A percentile compares a stretch with the other conserved stretches of the same genome.
Conservation (phyloP, 2,329 filamentous ascomycete species). For the Cercospora beticola region DNA sequence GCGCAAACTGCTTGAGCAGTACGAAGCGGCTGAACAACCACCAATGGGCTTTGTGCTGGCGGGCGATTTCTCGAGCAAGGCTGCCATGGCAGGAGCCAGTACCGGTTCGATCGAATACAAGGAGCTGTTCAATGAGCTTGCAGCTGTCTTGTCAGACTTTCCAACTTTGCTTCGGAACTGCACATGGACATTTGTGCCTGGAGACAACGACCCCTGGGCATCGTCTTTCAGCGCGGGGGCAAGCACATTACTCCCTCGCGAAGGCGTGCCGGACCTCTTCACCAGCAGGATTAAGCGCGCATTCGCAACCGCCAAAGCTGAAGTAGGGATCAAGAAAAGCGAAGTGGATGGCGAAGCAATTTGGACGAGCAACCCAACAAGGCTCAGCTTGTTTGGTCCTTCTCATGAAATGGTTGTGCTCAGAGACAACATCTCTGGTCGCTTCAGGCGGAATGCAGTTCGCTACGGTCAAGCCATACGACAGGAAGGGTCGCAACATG, state of each 20-base stretch:
- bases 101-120: slow-evolving; percentile 92
- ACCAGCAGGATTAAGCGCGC: slow-evolving; percentile 80
- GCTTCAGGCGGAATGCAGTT: slow-evolving; percentile 74
- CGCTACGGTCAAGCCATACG: slow-evolving; percentile 58
- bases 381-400: slow-evolving; percentile 81
- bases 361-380: slow-evolving; percentile 85
- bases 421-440: slow-evolving; percentile 78
- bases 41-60: slow-evolving; percentile 80
- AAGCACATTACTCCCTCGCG: slow-evolving; percentile 66
- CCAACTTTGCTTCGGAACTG: slow-evolving; percentile 73
- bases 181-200: slow-evolving; percentile 89
- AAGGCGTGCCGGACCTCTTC: slow-evolving; percentile 80
- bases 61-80: slow-evolving; percentile 72
- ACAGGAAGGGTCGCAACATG: slow-evolving; percentile 30
- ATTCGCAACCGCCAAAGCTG: slow-evolving; percentile 75
- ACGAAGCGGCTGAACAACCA: slow-evolving; percentile 60
- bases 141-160: slow-evolving; percentile 78
- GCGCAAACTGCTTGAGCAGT: slow-evolving; percentile 72
- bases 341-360: slow-evolving; percentile 68
- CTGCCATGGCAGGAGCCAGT: slow-evolving; percentile 63
- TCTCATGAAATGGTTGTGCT: slow-evolving; percentile 84
- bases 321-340: slow-evolving; percentile 52
- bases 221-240: slow-evolving; percentile 79
- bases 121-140: slow-evolving; percentile 88
- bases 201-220: slow-evolving; percentile 96